These are phyloP conservation scores for Eimeria sp. DNA, from an alignment of 169 alveolate genomes.

Conservation along the genomic window DNA sequence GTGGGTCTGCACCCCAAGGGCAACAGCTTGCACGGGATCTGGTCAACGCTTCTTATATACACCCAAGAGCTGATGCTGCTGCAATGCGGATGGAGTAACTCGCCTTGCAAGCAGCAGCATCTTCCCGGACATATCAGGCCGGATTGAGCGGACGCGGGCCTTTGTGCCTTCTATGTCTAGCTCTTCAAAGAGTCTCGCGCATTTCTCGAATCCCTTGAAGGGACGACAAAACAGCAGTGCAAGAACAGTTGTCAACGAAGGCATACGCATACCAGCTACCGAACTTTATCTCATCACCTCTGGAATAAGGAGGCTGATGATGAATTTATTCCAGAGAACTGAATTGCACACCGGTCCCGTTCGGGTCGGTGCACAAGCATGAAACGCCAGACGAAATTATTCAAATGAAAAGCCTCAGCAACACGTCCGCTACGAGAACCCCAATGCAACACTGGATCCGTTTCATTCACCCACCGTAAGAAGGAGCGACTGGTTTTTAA, in stretches of 20 bases:
- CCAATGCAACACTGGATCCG: not conserved
- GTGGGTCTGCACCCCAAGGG: not conserved
- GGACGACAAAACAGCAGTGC: not conserved
- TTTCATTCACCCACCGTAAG: slow-evolving; percentile 28
- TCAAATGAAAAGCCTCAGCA: too few species aligned
- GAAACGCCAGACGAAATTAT: not conserved
- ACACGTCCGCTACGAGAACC: not conserved
- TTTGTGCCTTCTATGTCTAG: slow-evolving; percentile 79
- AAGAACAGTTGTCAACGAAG: not conserved
- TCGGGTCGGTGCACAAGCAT: not conserved
- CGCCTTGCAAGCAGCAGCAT: slow-evolving; percentile 81
- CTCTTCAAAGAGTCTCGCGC: slow-evolving; percentile 77
- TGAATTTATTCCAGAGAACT: not conserved
- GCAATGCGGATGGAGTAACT: not conserved
- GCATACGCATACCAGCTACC: not conserved
- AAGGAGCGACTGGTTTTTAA: slow-evolving; percentile 73
- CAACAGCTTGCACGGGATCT: not conserved
- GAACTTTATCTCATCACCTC: not conserved
- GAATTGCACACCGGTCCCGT: too few species aligned
- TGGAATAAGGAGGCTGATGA: not conserved
- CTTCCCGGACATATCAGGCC: slow-evolving; percentile 84
- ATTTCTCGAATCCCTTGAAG: slow-evolving; percentile 80
- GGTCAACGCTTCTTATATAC: not conserved
- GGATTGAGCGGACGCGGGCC: slow-evolving; percentile 77
- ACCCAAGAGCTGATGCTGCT: not conserved